Conservation (phyloP, 2,329 filamentous ascomycete species). For the Zymoseptoria brevis region DNA sequence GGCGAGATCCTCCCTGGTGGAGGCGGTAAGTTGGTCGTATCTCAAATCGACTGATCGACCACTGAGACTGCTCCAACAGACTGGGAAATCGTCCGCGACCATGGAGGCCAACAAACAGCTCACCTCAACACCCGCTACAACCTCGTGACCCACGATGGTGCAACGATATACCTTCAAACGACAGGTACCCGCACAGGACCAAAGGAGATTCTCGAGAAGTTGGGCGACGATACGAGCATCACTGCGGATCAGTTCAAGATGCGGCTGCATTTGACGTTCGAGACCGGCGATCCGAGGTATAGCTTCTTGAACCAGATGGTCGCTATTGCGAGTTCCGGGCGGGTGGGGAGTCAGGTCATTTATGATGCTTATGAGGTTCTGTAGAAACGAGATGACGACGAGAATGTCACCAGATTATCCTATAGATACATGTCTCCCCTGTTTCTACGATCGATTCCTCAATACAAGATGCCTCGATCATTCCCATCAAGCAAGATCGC, state of each 20-base stretch:
- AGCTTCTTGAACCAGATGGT: slow-evolving; percentile 23
- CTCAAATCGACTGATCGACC: no score
- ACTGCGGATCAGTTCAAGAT: slow-evolving; percentile 23
- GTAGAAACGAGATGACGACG: neutral
- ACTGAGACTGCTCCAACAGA: slow-evolving; percentile 2
- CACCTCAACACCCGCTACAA: slow-evolving; percentile 26
- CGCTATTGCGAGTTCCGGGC: slow-evolving; percentile 18
- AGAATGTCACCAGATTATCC: neutral
- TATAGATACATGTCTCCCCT: neutral
- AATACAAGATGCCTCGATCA: neutral
- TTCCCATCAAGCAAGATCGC: neutral
- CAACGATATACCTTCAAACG: slow-evolving; percentile 22
- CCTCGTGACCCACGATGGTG: slow-evolving; percentile 22
- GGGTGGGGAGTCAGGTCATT: slow-evolving; percentile 17
- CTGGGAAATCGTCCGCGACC: slow-evolving; percentile 19
- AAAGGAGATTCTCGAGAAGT: slow-evolving; percentile 17
- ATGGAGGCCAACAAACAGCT: slow-evolving; percentile 22
- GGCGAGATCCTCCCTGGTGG: slow-evolving; percentile 19
- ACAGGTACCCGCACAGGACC: slow-evolving; percentile 23
- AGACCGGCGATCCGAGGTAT: slow-evolving; percentile 24
- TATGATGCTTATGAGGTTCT: slow-evolving; percentile 23
- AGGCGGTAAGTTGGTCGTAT: slow-evolving; percentile 17
- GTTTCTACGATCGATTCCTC: neutral
- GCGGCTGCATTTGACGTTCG: slow-evolving; percentile 24
- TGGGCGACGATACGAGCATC: slow-evolving; percentile 20